Evolutionary conservation across 164 flowering plant species (phyloP), one percentile per base, ranked within the genome.

Genomic region (Macadamia integrifolia): DNA sequence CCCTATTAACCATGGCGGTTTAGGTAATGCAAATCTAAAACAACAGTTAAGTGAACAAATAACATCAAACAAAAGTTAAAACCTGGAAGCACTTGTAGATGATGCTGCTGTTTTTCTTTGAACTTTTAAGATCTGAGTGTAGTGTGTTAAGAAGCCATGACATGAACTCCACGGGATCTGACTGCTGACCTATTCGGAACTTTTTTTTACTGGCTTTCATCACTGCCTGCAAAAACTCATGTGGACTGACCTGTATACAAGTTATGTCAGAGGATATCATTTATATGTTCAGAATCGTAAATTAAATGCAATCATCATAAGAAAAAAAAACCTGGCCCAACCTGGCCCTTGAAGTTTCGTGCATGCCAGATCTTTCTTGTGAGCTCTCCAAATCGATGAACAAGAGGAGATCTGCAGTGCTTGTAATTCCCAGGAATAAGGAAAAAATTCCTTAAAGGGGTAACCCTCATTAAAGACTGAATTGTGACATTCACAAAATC

Each of bases 301-400:
- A 11, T 5, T 46, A 9, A 52, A 43, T 0, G 28, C 13, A 11
- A 14, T 13, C 40, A 49, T 49, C 13, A 60, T 2, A 52, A 67
- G 52, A 14, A 5, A 60, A 2, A 77, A 74, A 50, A 23, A 23
- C 23, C 23, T 23, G 23, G 23, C 23, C 23, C 23, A 23, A 94
- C 99, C 91, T 94, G 99, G 80, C 99, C 98, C 78, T 94, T 94
- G 66, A 94, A 94, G 80, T 94, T 94, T 62, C 91, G 79, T 31
- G 97, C 86, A 79, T 94, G 99, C 99, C 99, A 94, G 58, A 94
- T 90, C 78, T 94, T 94, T 60, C 97, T 74, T 0, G 98, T 88
- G 62, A 94, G 98, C 74, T 92, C 99, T 52, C 99, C 99, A 81
- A 90, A 95, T 49, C 96, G 87, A 55, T 87, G 96, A 80, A 95